Conservation (phyloP, 2,329 filamentous ascomycete species). For the Ciborinia camelliae region DNA sequence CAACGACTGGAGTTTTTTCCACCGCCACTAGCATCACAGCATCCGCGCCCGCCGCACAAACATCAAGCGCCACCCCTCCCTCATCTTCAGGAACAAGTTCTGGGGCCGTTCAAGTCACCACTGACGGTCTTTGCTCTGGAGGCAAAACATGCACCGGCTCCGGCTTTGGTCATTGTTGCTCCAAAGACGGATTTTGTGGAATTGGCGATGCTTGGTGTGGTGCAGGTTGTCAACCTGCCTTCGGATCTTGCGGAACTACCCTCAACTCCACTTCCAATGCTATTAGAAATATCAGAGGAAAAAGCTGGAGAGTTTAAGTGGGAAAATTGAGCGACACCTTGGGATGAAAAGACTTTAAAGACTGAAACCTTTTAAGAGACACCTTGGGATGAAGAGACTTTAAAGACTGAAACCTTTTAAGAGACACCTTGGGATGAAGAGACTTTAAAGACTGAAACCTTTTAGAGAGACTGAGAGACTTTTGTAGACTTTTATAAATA, state of each 20-base stretch:
- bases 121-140: constrained; percentile 22
- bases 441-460: too few species aligned
- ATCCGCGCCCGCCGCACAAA: background rate
- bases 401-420: too few species aligned
- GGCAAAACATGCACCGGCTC: constrained; percentile 24
- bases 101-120: constrained; percentile 3
- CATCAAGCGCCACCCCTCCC: background rate
- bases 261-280: constrained; percentile 16
- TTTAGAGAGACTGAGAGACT: too few species aligned
- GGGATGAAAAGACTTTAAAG: too few species aligned
- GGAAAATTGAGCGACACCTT: too few species aligned
- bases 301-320: constrained; percentile 2
- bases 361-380: too few species aligned
- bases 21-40: background rate
- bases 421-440: too few species aligned
- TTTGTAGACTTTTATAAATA: too few species aligned
- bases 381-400: too few species aligned
- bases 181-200: constrained; percentile 24
- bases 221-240: constrained; percentile 24
- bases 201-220: constrained; percentile 21
- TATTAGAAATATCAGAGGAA: constrained; percentile 3
- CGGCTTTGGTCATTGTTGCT: constrained; percentile 25
- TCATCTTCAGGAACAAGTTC: constrained; percentile 13
- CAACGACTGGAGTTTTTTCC: constrained; percentile 4
- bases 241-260: constrained; percentile 22